Evolutionary conservation across 495 filamentous ascomycete genomes (phyloP), one percentile per base, ranked within the genome.

Genomic region (Hyaloscypha bicolor): DNA sequence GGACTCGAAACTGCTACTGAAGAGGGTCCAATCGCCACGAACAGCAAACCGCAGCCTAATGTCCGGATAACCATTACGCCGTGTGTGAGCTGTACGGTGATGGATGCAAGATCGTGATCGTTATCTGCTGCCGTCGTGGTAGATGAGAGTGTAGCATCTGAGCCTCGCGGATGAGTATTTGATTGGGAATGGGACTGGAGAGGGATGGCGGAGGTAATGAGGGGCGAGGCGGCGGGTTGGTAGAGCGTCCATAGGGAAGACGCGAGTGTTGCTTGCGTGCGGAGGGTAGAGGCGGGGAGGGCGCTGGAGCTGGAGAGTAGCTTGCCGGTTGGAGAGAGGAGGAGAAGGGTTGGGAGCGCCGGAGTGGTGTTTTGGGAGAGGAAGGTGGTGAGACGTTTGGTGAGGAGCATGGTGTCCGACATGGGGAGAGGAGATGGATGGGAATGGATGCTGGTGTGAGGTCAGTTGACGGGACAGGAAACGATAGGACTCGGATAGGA

Each of bases 1-100:
- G 45, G 42, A 55, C 25, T 66, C 14, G 62, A 48, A 29, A 22
- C 22, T 51, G 31, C 6, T 48, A 48, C 16, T 11, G 66, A 29
- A 14, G 68, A 56, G n/a, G 80, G 79, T n/a, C 83, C 82, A 56
- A 85, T 76, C 69, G 80, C 83, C 56, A 86, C 78, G 66, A 85
- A 84, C 45, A 86, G 68, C 65, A 86, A 76, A 16, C 81, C 82
- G 74, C 82, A 83, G 6, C 70, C 68, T 58, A 86, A 74, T 0
- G 73, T 72, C 3, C 83, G 75, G 51, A 86, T 81, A 37, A 82
- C 74, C 62, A 86, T 79, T 9, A 83, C 76, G 22, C 78, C 80
- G 62, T 73, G 74, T 8, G 70, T 64, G 37, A 85, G 77, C 70
- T 85, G 83, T 19, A 85, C 77, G 1, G 81, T 83, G 14, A 86